Base-by-base conservation (phyloP, 2,329 filamentous ascomycete genomes). In the Fusarium metavorans region DNA sequence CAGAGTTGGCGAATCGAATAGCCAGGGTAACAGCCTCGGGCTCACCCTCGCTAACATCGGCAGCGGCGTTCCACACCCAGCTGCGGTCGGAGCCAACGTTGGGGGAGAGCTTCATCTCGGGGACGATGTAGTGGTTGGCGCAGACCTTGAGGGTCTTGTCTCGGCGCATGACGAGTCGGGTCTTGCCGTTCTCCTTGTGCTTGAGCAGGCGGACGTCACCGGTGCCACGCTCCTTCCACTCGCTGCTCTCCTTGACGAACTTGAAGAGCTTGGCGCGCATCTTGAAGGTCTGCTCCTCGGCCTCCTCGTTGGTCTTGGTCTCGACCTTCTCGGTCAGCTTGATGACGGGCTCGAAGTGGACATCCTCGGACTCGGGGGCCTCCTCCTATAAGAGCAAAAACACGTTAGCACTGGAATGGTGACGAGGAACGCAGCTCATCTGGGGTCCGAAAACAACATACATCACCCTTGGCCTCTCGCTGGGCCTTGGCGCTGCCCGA, bases 81-180 rank as follows among this genome's bases (percentile, higher is more conserved):
- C 94, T 97, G 84, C 97, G 94, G 88, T 99, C 97, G 81, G 94
- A 97, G 81, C 97, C 97, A 78, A 98, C 95, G 84, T 99, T 99
- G 86, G 97, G 95, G 73, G 94, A 96, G 75, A 99, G 93, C 89
- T 98, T 98, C 96, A 99, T 98, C 86, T 98, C 96, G 74, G 96
- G 96, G 72, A 97, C 95, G 82, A 99, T 93, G 87, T 99, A 99
- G 90, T 99, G 97, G 90, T 99, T 99, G 83, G 97, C 97, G 92
- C 97, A 99, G 86, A 99, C 97, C 91, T 99, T 99, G 88, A 98
- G 92, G 72, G 97, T 99, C 94, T 98, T 98, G 89, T 99, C 97
- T 84, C 97, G 92, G 85, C 97, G 94, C 97, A 99, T 99, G 79
- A 99, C 97, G 80, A 99, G 89, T 80, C 97, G 92, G 69, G 95